Evolutionary conservation across 306 rosid species (phyloP), one percentile per base, ranked within the genome.

Genomic region (Trifolium fragiferum): DNA sequence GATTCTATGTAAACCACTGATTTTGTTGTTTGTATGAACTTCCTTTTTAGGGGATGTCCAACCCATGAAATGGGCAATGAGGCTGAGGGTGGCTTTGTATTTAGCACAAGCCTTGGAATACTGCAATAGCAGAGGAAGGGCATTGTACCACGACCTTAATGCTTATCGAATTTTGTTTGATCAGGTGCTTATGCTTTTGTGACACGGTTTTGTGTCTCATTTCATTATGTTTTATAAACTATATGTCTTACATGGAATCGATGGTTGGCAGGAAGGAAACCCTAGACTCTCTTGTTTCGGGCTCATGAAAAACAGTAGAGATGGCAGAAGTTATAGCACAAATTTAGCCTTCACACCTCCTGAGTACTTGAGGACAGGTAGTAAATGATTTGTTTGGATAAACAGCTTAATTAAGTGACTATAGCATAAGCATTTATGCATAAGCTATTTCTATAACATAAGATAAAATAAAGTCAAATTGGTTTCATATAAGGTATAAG

Each of bases 31-130:
- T 74, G 70, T 73, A 64, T 80, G 82, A 65, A 75, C 72, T 63
- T 23, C 14, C 76, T 8, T 82, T 72, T 32, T 21, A 95, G 99
- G 99, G 99, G 99, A 95, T 70, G 32, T 82, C 6, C 97, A 95
- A 79, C 99, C 98, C 4, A 90, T 95, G 99, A 92, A 95, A 86
- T 95, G 99, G 99, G 89, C 97, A 32, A 95, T 95, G 99, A 90
- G 99, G 90, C 86, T 92, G 83, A 93, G 99, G 71, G 99, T 95
- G 83, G 99, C 99, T 58, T 78, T 95, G 82, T 86, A 87, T 89
- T 83, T 95, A 41, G 98, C 99, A 30, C 98, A 95, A 84, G 99
- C 98, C 47, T 83, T 92, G 83, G 99, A 92, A 51, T 92, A 90
- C 81, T 92, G 99, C 90, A 88, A 89, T 80, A 87, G 76, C 75